Evolutionary conservation across 192 early-diverging fungal genomes (phyloP).

Genomic region (Rhizoclosmatium globosum): DNA sequence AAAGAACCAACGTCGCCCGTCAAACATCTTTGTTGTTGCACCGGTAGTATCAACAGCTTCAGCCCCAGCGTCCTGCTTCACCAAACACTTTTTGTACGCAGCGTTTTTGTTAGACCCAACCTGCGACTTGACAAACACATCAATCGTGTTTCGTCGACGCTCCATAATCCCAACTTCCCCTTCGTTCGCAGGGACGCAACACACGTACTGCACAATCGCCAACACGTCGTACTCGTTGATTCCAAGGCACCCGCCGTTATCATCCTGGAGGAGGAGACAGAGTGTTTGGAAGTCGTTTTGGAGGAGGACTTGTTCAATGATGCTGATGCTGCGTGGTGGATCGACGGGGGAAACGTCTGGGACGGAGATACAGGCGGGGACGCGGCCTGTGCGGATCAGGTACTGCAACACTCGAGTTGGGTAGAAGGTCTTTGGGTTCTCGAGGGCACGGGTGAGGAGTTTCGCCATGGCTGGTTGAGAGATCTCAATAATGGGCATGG

Average conservation of each 20-base stretch:
- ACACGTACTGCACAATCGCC: conserved; percentile 22
- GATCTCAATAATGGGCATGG: conserved; percentile 33
- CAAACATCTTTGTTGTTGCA: conserved; percentile 28
- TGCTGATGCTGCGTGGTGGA: background rate
- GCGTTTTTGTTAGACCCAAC: conserved; percentile 4
- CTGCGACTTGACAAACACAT: conserved; percentile 13
- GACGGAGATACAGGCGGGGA: conserved; percentile 3
- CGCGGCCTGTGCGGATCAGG: conserved; percentile 23
- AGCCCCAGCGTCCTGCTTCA: background rate
- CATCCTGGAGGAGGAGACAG: background rate
- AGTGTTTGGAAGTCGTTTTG: conserved; percentile 25
- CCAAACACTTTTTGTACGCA: conserved; percentile 18
- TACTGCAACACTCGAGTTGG: conserved; percentile 18
- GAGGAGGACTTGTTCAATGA: conserved; percentile 18
- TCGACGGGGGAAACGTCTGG: background rate
- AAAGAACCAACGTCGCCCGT: conserved; percentile 38
- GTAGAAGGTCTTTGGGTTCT: background rate
- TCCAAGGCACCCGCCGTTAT: conserved; percentile 2
- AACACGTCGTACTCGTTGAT: conserved; percentile 15
- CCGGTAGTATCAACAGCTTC: too few species aligned
- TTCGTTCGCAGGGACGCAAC: background rate
- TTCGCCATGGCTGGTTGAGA: conserved; percentile 29
- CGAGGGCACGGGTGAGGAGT: conserved; percentile 17
- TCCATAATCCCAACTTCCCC: background rate
- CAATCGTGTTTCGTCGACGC: conserved; percentile 14